Evolutionary conservation across 1,284 basidiomycete genomes (phyloP).

Genomic region (Cutaneotrichosporon spelunceum): DNA sequence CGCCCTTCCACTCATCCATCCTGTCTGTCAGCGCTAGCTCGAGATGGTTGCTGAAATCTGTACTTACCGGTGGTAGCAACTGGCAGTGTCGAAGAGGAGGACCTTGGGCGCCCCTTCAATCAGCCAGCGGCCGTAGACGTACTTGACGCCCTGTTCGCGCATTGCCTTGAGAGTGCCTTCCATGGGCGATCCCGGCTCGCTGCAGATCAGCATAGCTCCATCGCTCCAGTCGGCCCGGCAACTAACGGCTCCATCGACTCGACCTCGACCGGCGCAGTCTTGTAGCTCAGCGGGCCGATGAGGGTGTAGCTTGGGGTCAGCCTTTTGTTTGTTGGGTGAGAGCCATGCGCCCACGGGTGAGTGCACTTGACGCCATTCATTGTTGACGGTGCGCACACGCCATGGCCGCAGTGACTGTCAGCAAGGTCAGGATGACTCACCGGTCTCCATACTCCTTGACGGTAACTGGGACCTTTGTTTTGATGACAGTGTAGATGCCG

Average conservation of each 20-base stretch:
- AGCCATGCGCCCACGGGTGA: neutral
- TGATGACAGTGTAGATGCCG: constrained; percentile 99
- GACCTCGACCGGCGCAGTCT: constrained; percentile 97
- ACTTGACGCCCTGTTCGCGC: constrained; percentile 85
- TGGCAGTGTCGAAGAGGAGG: constrained; percentile 91
- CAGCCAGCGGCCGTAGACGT: constrained; percentile 93
- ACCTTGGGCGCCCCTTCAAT: constrained; percentile 94
- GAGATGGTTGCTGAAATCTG: neutral
- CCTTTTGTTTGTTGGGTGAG: neutral
- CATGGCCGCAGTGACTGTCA: neutral
- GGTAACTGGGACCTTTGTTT: constrained; percentile 97
- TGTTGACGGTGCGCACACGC: neutral
- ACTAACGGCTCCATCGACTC: constrained; percentile 79
- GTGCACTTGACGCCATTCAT: neutral
- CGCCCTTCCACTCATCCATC: constrained; percentile 96
- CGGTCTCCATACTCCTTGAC: constrained; percentile 70
- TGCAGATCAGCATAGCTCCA: constrained; percentile 16
- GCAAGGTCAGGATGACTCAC: constrained; percentile 28
- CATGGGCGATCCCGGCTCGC: constrained; percentile 58
- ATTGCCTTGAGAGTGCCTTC: constrained; percentile 69
- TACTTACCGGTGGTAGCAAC: constrained; percentile 63
- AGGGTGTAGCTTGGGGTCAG: constrained; percentile 67
- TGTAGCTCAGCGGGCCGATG: constrained; percentile 92
- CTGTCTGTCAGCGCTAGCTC: constrained; percentile 45
- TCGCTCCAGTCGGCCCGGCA: constrained; percentile 31